Evolutionary conservation across 805 yeast species (phyloP), one percentile per base, ranked within the genome.

Genomic region (Maudiozyma pseudohumilis): DNA sequence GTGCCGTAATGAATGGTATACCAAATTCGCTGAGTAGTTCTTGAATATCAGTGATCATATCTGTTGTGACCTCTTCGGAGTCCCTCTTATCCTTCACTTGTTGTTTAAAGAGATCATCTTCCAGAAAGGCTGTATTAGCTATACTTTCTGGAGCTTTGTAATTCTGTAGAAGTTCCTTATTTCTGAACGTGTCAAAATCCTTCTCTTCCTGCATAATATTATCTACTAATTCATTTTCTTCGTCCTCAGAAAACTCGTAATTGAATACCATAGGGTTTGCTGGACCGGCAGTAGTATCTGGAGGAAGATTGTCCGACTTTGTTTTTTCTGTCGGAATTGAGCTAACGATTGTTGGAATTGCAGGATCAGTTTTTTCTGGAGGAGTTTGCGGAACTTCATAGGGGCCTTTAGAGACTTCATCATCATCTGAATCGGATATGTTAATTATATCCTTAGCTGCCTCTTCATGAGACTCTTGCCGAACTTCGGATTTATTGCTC

Each of bases 1-100:
- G 99, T 0, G 98, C 96, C 0, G 95, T 84, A 8, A 92, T 72
- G 47, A 75, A 92, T 0, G 99, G 99, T 4, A 92, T 82, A 1
- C 98, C 98, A 66, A 92, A 92, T 38, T 89, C 61, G 21, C 81
- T 72, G 7, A 92, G 64, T 29, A 92, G 65, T 44, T 87, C 95
- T 60, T 92, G 96, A 15, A 94, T 92, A 53, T 92, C 97, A 27
- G 69, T 67, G 18, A 89, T 72, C 96, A 92, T 92, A 1, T 73
- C 73, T 6, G 74, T 72, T 0, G 95, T 82, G 1, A 89, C 96
- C 48, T 83, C 94, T 52, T 92, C 97, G 0, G 96, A 75, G 56
- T 89, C 96, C 48, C 97, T 69, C 40, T 77, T 73, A 23, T 83
- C 85, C 44, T 74, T 77, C 27, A 67, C 71, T 28, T 75, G 70